Evolutionary conservation across 1,284 basidiomycete genomes (phyloP).

Genomic region (Ustilago xerochloae): DNA sequence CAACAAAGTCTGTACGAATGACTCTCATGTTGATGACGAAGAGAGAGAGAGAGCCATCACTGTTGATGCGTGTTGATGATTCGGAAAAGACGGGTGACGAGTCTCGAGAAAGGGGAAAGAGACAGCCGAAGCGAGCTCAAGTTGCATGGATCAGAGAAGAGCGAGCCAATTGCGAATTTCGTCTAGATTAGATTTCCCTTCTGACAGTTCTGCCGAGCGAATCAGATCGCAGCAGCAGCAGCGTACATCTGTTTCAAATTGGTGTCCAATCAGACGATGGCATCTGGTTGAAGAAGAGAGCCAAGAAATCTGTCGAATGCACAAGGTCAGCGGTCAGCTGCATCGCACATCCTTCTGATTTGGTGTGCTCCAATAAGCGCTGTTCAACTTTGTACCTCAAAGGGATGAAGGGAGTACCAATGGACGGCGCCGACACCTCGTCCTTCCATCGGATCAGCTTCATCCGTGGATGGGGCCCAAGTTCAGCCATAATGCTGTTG

Average conservation of each 20-base stretch:
- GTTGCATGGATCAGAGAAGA: no score
- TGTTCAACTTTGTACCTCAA: neutral
- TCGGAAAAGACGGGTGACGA: no score
- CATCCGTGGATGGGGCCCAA: conserved; percentile 3
- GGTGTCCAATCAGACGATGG: conserved; percentile 6
- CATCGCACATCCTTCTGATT: neutral
- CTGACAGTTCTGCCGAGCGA: conserved; percentile 9
- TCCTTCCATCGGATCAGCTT: conserved; percentile 18
- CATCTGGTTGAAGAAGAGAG: neutral
- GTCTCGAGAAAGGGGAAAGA: no score
- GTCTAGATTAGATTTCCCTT: conserved; percentile 21
- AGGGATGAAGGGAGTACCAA: no score
- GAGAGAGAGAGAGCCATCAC: no score
- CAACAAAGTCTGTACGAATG: no score
- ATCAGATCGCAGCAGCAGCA: conserved; percentile 23
- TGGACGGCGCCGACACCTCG: no score
- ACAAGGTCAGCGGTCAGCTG: conserved; percentile 13
- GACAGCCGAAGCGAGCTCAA: no score
- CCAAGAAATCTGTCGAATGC: conserved; percentile 1
- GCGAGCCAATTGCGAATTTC: no score
- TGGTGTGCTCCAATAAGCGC: neutral
- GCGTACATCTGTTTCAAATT: no score
- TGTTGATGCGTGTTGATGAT: no score
- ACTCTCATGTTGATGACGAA: no score
- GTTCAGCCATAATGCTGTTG: neutral